These are phyloP conservation scores for Scedosporium boydii DNA, from an alignment of 2,329 filamentous ascomycete species.

Conservation along the genomic window DNA sequence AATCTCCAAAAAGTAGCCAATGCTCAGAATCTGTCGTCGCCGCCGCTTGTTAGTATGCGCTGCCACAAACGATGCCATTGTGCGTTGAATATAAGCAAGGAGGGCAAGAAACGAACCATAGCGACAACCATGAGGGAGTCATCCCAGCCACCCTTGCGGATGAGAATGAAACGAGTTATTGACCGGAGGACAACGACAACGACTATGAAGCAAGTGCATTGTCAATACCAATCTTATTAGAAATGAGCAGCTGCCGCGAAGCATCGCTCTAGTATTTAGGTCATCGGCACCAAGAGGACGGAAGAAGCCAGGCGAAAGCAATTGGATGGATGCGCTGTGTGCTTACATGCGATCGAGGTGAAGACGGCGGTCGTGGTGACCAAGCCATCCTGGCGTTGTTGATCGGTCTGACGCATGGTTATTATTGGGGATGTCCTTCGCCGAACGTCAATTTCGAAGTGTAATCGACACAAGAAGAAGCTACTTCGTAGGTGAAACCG, in stretches of 20 bases:
- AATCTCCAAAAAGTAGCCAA: constrained; percentile 13
- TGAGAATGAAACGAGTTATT: constrained; percentile 10
- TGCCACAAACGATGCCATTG: not conserved
- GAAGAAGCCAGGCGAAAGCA: too few relatives aligned
- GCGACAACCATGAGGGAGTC: constrained; percentile 13
- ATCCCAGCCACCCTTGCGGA: constrained; percentile 13
- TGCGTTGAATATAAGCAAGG: not conserved
- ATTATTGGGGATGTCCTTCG: too few relatives aligned
- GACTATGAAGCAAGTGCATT: constrained; percentile 6
- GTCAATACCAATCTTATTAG: too few relatives aligned
- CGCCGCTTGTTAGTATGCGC: not conserved
- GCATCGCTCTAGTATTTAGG: not conserved
- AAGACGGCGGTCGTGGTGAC: constrained; percentile 11
- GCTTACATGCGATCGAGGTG: constrained; percentile 11
- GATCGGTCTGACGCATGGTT: constrained; percentile 1
- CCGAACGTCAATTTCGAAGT: too few relatives aligned
- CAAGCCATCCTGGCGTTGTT: constrained; percentile 13
- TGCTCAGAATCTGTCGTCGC: not conserved
- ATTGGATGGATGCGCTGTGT: not conserved
- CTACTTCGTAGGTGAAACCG: too few relatives aligned
- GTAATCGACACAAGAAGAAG: too few relatives aligned
- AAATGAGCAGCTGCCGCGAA: not conserved
- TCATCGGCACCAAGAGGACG: too few relatives aligned
- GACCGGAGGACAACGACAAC: constrained; percentile 10
- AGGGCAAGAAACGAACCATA: constrained; percentile 7